These are phyloP conservation scores for Gloeophyllum trabeum DNA, from an alignment of 768 basidiomycete genomes.

Conservation along the genomic window DNA sequence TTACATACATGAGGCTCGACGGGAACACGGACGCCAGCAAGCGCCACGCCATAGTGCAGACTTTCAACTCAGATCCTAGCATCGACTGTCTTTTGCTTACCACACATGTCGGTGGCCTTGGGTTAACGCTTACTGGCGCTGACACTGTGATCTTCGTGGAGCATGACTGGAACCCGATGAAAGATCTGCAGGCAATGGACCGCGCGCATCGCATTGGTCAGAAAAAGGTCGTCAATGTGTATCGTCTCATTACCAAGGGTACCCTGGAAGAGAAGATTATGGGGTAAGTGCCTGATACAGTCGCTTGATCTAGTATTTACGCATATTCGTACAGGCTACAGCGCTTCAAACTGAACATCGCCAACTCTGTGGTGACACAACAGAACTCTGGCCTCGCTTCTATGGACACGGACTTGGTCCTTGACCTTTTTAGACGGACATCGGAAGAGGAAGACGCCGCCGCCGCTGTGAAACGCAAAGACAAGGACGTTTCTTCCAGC, in stretches of 20 bases:
- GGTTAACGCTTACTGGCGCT: conserved; percentile 92
- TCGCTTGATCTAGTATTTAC: conserved; percentile 7
- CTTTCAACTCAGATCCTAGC: conserved; percentile 94
- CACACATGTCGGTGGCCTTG: conserved; percentile 93
- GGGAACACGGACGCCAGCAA: conserved; percentile 87
- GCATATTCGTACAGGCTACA: conserved; percentile 51
- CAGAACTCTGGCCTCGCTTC: conserved; percentile 89
- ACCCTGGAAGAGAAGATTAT: conserved; percentile 99
- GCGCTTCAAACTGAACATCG: conserved; percentile 98
- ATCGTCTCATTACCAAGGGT: conserved; percentile 92
- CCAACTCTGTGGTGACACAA: conserved; percentile 92
- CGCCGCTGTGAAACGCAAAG: conserved; percentile 40
- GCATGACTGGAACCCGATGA: conserved; percentile 99
- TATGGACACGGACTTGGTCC: conserved; percentile 95
- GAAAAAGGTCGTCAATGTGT: conserved; percentile 98
- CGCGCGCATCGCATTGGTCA: conserved; percentile 96
- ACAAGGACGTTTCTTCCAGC: conserved; percentile 28
- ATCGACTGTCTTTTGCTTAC: conserved; percentile 95
- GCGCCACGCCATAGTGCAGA: conserved; percentile 94
- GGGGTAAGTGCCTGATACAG: conserved; percentile 71
- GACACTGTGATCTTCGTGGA: conserved; percentile 99
- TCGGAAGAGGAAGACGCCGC: conserved; percentile 64
- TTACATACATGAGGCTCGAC: conserved; percentile 97
- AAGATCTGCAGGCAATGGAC: conserved; percentile 99
- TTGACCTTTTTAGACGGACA: conserved; percentile 85